Conservation (phyloP, 1,284 basidiomycete genomes). For the Trametes hirsuta region DNA sequence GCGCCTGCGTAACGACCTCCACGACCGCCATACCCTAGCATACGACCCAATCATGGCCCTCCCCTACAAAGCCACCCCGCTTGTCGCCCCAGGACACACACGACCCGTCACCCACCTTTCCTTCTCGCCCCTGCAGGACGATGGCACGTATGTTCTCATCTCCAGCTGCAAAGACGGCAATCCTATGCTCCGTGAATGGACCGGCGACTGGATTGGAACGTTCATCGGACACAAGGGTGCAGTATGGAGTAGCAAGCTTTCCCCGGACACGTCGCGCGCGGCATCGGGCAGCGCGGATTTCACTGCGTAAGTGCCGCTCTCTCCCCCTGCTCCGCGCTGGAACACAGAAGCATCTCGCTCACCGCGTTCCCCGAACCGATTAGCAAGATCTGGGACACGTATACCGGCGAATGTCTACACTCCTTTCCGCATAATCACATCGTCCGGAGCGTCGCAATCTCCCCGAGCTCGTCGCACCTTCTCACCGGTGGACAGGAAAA, state of each 20-base stretch:
- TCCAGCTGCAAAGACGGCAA: conserved; percentile 97
- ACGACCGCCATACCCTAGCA: conserved; percentile 32
- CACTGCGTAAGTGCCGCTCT: conserved; percentile 74
- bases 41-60: conserved; percentile 34
- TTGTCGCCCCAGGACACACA: conserved; percentile 81
- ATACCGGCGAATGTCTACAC: conserved; percentile 82
- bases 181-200: conserved; percentile 95
- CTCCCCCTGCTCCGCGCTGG: not conserved
- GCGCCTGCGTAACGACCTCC: conserved; percentile 49
- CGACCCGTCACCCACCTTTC: conserved; percentile 94
- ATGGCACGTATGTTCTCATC: conserved; percentile 85
- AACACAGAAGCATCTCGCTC: conserved; percentile 8
- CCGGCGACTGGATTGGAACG: conserved; percentile 98
- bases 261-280: conserved; percentile 83
- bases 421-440: conserved; percentile 99
- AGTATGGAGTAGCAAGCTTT: conserved; percentile 96
- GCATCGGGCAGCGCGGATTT: conserved; percentile 97
- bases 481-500: conserved; percentile 98
- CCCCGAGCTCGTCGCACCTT: conserved; percentile 66
- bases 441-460: conserved; percentile 91
- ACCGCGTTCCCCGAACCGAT: conserved; percentile 13
- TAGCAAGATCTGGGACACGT: conserved; percentile 98
- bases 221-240: conserved; percentile 99
- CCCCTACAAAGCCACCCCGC: conserved; percentile 65
- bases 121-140: conserved; percentile 84